Evolutionary conservation across 2,329 filamentous ascomycete species (phyloP), one percentile per base, ranked within the genome.

Genomic region (Curvularia eragrostidis): DNA sequence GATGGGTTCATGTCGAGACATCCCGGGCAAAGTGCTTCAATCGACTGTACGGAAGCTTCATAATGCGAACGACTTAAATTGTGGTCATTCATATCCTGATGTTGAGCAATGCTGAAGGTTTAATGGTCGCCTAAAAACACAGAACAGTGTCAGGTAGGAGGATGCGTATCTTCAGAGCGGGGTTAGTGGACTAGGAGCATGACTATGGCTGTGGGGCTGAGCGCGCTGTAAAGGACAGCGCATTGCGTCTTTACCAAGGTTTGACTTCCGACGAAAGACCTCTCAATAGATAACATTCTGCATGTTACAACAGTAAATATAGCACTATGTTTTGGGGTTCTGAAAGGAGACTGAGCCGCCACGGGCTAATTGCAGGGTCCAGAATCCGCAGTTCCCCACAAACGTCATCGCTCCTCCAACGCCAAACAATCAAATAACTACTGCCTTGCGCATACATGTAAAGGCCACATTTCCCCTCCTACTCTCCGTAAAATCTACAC

Each of bases 381-480:
- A 44, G 30, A 46, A 24, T 30, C 55, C n/a, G 24, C 36, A 23
- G 7, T 36, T n/a, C 15, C 50, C 58, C 48, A 58, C 54, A 56
- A 64, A 59, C 65, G 64, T 68, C 65, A 68, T 68, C 50, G 42
- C 48, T 54, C 38, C 53, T 12, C 36, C 30, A 43, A 26, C 18
- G 41, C 47, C 38, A 59, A 49, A 46, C 51, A 58, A 36, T 34
- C 21, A 32, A 39, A 48, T 19, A 36, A 44, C 44, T 13, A 36
- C 38, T 57, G 50, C 50, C 54, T 57, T 48, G 42, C 48, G 24
- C 34, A 30, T 15, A 47, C 54, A 19, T 21, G 23, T n/a, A 53
- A 46, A 53, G 32, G 46, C 58, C 56, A 58, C 39, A 34, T 62
- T 36, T 54, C 51, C 48, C 15, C 10, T 36, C 24, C 23, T 13